These are phyloP conservation scores for Yarrowia porcina DNA, from an alignment of 805 yeast species.

Conservation along the genomic window DNA sequence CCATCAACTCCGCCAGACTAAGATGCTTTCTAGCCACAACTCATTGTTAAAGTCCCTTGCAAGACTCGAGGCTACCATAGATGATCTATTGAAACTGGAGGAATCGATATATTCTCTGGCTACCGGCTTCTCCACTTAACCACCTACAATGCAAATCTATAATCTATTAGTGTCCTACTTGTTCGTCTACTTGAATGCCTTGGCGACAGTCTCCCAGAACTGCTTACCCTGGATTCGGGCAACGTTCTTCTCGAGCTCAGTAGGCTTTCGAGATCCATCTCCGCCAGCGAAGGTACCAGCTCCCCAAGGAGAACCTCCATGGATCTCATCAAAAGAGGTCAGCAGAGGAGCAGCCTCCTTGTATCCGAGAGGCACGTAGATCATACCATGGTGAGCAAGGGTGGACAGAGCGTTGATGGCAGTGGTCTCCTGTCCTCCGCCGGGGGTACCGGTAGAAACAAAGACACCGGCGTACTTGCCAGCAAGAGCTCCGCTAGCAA, in stretches of 20 bases:
- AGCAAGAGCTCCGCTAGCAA: constrained; percentile 65
- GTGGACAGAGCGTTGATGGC: constrained; percentile 55
- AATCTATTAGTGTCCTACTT: neutral
- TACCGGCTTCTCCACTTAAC: no score
- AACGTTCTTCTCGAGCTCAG: constrained; percentile 59
- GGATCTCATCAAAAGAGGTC: constrained; percentile 61
- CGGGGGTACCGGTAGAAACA: constrained; percentile 66
- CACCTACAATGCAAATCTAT: no score
- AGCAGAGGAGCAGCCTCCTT: constrained; percentile 53
- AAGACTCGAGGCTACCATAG: no score
- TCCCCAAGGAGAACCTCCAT: constrained; percentile 88
- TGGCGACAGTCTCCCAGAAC: constrained; percentile 49
- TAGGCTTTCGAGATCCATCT: constrained; percentile 72
- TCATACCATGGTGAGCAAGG: constrained; percentile 72
- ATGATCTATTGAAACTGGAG: no score
- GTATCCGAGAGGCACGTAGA: constrained; percentile 76
- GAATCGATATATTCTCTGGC: no score
- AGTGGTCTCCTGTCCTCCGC: constrained; percentile 79
- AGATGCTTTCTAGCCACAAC: no score
- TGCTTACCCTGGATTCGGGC: constrained; percentile 66
- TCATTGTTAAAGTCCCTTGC: no score
- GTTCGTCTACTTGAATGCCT: constrained; percentile 9
- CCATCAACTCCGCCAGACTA: no score
- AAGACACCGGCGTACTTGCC: constrained; percentile 80
- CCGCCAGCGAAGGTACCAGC: constrained; percentile 74